Evolutionary conservation across 148 eudicot genomes (phyloP).

Genomic region (Fallopia convolvulus): DNA sequence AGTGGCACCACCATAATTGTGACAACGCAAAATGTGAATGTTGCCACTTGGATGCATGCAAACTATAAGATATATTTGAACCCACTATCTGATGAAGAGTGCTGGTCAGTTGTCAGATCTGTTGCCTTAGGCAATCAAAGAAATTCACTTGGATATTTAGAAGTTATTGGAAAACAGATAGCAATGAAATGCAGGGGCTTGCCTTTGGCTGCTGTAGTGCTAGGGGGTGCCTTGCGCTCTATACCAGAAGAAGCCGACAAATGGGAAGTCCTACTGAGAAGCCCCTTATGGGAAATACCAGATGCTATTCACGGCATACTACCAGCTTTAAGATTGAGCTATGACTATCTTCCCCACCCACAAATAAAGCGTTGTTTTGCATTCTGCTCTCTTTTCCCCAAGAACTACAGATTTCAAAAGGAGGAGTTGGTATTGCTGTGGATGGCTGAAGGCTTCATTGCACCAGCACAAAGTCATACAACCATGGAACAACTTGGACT

Average conservation of each 20-base stretch:
- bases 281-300: conserved; percentile 22
- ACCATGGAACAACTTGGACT: conserved; percentile 20
- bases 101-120: conserved; percentile 18
- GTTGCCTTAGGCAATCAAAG: conserved; percentile 13
- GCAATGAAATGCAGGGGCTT: conserved; percentile 26
- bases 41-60: conserved; percentile 10
- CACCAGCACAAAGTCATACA: not conserved
- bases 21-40: conserved; percentile 20
- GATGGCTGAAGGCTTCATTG: conserved; percentile 30
- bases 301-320: conserved; percentile 8
- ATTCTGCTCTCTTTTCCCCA: conserved; percentile 26
- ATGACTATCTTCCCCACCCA: conserved; percentile 22
- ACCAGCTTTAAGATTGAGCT: conserved; percentile 27
- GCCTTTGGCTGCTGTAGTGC: conserved; percentile 24
- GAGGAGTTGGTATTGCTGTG: conserved; percentile 20
- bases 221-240: conserved; percentile 15
- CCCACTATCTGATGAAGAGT: conserved; percentile 18
- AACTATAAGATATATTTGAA: conserved; percentile 6
- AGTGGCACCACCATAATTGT: conserved; percentile 24
- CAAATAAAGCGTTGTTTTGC: conserved; percentile 31
- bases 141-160: not conserved
- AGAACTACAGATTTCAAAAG: conserved; percentile 19
- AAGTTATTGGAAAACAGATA: conserved; percentile 14
- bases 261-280: conserved; percentile 19
- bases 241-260: conserved; percentile 2